Base-by-base conservation (phyloP, 1,284 basidiomycete genomes). In the Austroboletus olivaceoglutinosus region DNA sequence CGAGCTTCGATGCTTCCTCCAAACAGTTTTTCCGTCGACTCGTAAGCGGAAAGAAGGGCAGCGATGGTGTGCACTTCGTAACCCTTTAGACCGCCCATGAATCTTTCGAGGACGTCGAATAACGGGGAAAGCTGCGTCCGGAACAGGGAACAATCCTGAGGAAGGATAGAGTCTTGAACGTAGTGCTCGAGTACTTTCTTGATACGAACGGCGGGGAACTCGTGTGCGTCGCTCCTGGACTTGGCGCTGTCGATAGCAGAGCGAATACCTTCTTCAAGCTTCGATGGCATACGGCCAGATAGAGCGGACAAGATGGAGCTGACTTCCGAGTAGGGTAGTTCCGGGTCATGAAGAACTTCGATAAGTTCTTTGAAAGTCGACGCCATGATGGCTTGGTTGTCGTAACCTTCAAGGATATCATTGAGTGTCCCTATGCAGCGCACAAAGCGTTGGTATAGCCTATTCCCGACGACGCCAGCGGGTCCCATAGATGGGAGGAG, bases 361-460 rank as follows among this genome's bases (percentile, higher is more conserved):
- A 93, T 75, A 51, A 97, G 82, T 52, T 93, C 89, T 71, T 91
- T 92, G 64, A 95, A 75, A 19, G 89, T 91, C 2, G 83, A 73
- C 36, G 82, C 77, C 90, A 96, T 92, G 62, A 91, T 78, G 1
- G 89, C 83, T 62, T 91, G 89, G 73, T 97, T 97, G 73, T 98
- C 95, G 71, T 89, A 98, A 29, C 94, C 94, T 54, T 93, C 90
- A 54, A 98, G 80, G 63, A 98, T 95, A 73, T 98, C 92, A 72
- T 89, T 85, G 47, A 99, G 81, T 48, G 91, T 81, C 59, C 84
- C 82, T 56, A 91, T 75, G 71, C 88, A 87, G 65, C 85, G 83
- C 53, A 81, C 76, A 58, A 94, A 85, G 53, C 85, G 86, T 71
- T 99, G 97, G 69, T 98, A 87, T 34, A 93, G 83, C 75, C 96